Conservation (phyloP, 345 rosid genomes). For the Pugionium dolabratum region DNA sequence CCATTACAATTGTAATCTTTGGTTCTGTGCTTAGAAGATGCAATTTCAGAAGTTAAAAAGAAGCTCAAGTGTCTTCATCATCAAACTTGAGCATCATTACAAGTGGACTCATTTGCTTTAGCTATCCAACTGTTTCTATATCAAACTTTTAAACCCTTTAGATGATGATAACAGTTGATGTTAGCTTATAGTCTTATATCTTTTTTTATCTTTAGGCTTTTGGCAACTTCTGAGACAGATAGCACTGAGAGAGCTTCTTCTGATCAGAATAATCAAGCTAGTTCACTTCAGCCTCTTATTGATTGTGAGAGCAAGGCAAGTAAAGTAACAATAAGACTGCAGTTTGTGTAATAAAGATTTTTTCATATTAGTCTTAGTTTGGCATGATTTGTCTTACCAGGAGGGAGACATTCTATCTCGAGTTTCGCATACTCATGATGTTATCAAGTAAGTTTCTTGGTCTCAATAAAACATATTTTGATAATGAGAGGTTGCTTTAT, state of each 20-base stretch:
- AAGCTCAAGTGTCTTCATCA: background rate
- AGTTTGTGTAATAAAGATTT: background rate
- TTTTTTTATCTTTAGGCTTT: conserved; percentile 49
- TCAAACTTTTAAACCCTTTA: background rate
- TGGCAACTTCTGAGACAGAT: conserved; percentile 55
- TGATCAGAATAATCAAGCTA: conserved; percentile 42
- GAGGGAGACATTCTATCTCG: conserved; percentile 77
- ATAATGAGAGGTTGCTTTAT: conserved; percentile 5
- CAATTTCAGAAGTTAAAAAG: conserved; percentile 5
- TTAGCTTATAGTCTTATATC: conserved; percentile 1
- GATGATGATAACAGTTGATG: background rate
- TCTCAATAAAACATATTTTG: conserved; percentile 20
- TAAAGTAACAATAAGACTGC: conserved; percentile 8
- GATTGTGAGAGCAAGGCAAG: conserved; percentile 81
- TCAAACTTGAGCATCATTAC: no score
- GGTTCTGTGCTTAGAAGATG: conserved; percentile 2
- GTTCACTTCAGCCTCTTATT: conserved; percentile 49
- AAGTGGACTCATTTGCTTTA: background rate
- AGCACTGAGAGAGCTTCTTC: conserved; percentile 44
- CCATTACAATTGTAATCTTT: background rate
- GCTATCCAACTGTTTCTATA: background rate
- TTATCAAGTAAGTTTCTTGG: conserved; percentile 56
- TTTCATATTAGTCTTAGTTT: conserved; percentile 38
- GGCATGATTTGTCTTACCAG: conserved; percentile 51
- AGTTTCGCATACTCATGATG: conserved; percentile 90